Conservation (phyloP, 148 eudicot species). For the Drosera capensis region DNA sequence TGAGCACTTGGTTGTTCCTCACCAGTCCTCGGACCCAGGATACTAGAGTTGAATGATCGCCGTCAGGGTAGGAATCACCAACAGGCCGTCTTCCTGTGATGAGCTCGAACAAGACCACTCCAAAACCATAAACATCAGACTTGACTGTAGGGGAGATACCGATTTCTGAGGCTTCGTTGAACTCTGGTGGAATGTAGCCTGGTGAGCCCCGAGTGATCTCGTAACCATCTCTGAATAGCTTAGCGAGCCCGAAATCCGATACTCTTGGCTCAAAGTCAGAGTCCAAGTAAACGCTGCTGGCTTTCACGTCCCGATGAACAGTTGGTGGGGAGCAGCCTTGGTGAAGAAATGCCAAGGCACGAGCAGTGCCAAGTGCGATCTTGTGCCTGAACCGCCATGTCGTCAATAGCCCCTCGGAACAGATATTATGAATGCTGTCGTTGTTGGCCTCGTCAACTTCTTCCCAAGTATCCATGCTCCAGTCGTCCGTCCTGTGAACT, state of each 20-base stretch:
- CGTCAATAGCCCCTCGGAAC: slow-evolving; percentile 23
- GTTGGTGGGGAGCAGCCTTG: slow-evolving; percentile 71
- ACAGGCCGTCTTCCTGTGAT: slow-evolving; percentile 47
- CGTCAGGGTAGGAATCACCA: slow-evolving; percentile 32
- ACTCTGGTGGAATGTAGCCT: slow-evolving; percentile 42
- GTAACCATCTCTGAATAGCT: slow-evolving; percentile 38
- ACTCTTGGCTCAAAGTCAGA: slow-evolving; percentile 49
- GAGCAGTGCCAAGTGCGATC: slow-evolving; percentile 43
- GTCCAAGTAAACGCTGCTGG: slow-evolving; percentile 58
- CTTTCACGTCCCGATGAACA: slow-evolving; percentile 57
- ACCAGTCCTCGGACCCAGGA: slow-evolving; percentile 46
- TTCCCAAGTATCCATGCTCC: slow-evolving; percentile 52
- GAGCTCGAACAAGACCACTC: slow-evolving; percentile 55
- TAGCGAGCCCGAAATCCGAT: slow-evolving; percentile 65
- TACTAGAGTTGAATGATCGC: slow-evolving; percentile 28
- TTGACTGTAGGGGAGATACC: slow-evolving; percentile 21
- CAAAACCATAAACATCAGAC: slow-evolving; percentile 56
- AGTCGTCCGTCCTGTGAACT: slow-evolving; percentile 31
- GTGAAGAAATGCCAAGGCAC: slow-evolving; percentile 56
- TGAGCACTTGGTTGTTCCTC: slow-evolving; percentile 23
- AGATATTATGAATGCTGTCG: slow-evolving; percentile 24
- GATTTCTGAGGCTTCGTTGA: slow-evolving; percentile 12
- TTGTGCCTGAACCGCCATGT: slow-evolving; percentile 47
- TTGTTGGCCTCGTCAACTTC: slow-evolving; percentile 15
- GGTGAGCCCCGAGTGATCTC: slow-evolving; percentile 35